phyloP scores from a whole-genome alignment of 2,329 filamentous ascomycete species.

The Macroventuria anomochaeta region DNA sequence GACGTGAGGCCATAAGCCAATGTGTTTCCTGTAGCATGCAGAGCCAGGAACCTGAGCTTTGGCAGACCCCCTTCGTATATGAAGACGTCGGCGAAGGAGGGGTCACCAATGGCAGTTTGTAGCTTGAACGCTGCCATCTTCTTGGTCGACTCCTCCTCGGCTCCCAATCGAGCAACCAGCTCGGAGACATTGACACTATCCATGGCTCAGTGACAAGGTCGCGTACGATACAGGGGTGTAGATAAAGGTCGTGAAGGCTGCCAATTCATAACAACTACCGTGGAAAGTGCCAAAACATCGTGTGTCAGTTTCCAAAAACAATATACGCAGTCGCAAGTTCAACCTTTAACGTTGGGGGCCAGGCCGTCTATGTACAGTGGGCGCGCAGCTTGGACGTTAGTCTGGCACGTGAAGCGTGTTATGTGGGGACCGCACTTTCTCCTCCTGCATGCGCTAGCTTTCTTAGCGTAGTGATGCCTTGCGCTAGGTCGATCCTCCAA shows the following conservation, averaged over 20 bases:
- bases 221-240: neutral
- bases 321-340: slow-evolving; percentile 10
- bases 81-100: slow-evolving; percentile 95
- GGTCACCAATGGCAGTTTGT: slow-evolving; percentile 92
- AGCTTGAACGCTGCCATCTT: slow-evolving; percentile 99
- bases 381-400: slow-evolving; percentile 24
- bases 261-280: slow-evolving; percentile 24
- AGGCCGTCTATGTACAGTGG: slow-evolving; percentile 18
- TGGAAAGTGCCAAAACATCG: slow-evolving; percentile 12
- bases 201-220: slow-evolving; percentile 49
- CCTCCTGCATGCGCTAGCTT: slow-evolving; percentile 9
- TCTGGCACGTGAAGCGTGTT: slow-evolving; percentile 33
- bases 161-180: slow-evolving; percentile 64
- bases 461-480: slow-evolving; percentile 12
- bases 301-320: slow-evolving; percentile 5
- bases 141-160: slow-evolving; percentile 82
- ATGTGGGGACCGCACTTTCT: slow-evolving; percentile 20
- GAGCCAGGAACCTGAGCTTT: slow-evolving; percentile 80
- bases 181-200: slow-evolving; percentile 63
- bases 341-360: slow-evolving; percentile 8
- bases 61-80: slow-evolving; percentile 86
- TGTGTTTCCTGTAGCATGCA: slow-evolving; percentile 89
- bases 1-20: slow-evolving; percentile 94
- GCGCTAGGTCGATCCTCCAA: slow-evolving; percentile 11
- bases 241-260: neutral